These are phyloP conservation scores for Quercus tomentella DNA, from an alignment of 331 rosid genomes.

Conservation along the genomic window DNA sequence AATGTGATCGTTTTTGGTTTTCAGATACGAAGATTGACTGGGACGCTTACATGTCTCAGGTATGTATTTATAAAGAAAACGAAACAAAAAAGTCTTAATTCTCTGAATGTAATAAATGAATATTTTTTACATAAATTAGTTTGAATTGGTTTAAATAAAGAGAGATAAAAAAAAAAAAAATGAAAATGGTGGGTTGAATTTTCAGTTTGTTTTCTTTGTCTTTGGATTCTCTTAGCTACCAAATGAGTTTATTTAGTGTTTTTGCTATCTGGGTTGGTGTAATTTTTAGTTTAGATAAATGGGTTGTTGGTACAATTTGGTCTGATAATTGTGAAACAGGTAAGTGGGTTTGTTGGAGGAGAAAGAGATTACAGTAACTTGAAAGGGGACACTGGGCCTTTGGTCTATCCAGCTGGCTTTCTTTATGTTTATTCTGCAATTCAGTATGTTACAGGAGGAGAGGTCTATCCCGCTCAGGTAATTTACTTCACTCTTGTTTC, in stretches of 20 bases:
- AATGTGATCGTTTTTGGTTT: conserved; percentile 7
- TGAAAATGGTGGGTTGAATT: too few relatives aligned
- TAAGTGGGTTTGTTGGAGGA: conserved; percentile 70
- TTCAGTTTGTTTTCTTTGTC: too few relatives aligned
- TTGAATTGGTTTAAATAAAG: not conserved
- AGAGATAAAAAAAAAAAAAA: too few relatives aligned
- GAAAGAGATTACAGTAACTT: conserved; percentile 79
- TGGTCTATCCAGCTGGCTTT: conserved; percentile 93
- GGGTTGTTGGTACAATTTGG: not conserved
- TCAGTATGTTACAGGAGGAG: conserved; percentile 56
- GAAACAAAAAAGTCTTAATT: not conserved
- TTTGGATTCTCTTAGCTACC: too few relatives aligned
- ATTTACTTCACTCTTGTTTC: not conserved
- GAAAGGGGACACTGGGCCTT: conserved; percentile 94
- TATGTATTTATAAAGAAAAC: not conserved
- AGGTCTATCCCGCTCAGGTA: conserved; percentile 85
- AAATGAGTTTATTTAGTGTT: not conserved
- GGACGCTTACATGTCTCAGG: conserved; percentile 99
- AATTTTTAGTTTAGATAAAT: not conserved
- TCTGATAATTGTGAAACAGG: conserved; percentile 23
- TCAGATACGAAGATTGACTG: conserved; percentile 97
- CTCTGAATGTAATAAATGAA: not conserved
- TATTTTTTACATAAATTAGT: not conserved
- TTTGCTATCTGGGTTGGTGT: not conserved
- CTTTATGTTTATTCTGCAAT: conserved; percentile 74